These are phyloP conservation scores for Lactarius indigo DNA, from an alignment of 768 basidiomycete species.

Conservation along the genomic window DNA sequence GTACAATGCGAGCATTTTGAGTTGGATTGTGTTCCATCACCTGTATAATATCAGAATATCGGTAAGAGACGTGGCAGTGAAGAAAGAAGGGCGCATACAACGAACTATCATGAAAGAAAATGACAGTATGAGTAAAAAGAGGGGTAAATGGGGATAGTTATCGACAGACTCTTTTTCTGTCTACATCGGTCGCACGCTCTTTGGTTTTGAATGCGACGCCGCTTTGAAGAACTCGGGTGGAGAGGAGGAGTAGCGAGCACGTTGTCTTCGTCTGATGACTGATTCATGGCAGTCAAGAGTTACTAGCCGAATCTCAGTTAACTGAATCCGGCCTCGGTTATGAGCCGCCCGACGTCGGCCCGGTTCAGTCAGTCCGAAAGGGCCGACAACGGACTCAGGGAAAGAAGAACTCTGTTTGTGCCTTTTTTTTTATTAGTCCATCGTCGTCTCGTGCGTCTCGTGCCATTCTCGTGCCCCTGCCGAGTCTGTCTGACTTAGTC, in stretches of 20 bases:
- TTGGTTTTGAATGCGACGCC: constrained; percentile 23
- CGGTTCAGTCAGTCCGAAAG: not conserved
- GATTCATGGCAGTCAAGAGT: constrained; percentile 10
- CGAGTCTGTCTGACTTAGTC: not conserved
- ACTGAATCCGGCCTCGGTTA: not conserved
- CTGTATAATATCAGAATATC: not conserved
- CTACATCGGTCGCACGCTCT: constrained; percentile 26
- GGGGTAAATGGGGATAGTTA: not conserved
- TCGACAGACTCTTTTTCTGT: constrained; percentile 26
- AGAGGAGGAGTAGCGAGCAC: no score
- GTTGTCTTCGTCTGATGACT: constrained; percentile 20
- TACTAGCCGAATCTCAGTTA: not conserved
- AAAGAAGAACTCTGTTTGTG: not conserved
- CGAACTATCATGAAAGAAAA: constrained; percentile 12
- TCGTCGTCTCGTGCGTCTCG: not conserved
- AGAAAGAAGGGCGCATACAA: constrained; percentile 4
- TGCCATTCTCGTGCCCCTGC: not conserved
- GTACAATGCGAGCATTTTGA: constrained; percentile 22
- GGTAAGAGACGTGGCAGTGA: not conserved
- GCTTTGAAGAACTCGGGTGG: constrained; percentile 1
- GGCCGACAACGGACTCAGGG: no score
- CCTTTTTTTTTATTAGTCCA: not conserved
- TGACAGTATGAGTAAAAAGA: not conserved
- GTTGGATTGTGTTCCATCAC: constrained; percentile 10
- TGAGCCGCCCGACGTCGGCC: not conserved